These are phyloP conservation scores for Dioscorea cayenensis DNA, from an alignment of 116 monocot genomes.

Conservation along the genomic window DNA sequence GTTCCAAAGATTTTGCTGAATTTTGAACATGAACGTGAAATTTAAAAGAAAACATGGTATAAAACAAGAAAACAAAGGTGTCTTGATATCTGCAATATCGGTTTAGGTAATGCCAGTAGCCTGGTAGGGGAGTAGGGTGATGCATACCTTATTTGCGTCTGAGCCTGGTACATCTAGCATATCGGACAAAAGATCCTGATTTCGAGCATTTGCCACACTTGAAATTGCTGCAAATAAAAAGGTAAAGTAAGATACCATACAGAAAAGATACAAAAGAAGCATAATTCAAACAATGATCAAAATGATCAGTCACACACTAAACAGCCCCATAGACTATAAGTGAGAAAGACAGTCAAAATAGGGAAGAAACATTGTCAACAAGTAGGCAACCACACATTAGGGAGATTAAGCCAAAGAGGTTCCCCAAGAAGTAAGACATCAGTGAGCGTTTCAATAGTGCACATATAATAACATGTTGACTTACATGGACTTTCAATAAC, in stretches of 20 bases:
- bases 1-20: too few species aligned
- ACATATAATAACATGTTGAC: slow-evolving; percentile 3
- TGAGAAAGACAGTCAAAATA: background rate
- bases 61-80: too few species aligned
- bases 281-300: background rate
- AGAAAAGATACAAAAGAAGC: background rate
- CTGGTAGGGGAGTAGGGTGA: too few species aligned
- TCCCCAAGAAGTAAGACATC: background rate
- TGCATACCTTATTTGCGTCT: slow-evolving; percentile 34
- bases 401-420: background rate
- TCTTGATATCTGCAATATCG: too few species aligned
- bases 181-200: slow-evolving; percentile 21
- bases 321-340: background rate
- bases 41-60: too few species aligned
- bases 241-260: background rate
- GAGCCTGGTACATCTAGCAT: slow-evolving; percentile 8
- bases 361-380: background rate
- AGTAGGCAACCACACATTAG: background rate
- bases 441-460: too few species aligned
- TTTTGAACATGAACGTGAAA: too few species aligned
- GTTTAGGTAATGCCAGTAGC: too few species aligned
- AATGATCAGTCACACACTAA: background rate
- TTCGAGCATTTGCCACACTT: slow-evolving; percentile 26
- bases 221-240: slow-evolving; percentile 38
- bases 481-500: slow-evolving; percentile 60